Evolutionary conservation across 257 asterid species (phyloP), one percentile per base, ranked within the genome.

Genomic region (Linaria vulgaris): DNA sequence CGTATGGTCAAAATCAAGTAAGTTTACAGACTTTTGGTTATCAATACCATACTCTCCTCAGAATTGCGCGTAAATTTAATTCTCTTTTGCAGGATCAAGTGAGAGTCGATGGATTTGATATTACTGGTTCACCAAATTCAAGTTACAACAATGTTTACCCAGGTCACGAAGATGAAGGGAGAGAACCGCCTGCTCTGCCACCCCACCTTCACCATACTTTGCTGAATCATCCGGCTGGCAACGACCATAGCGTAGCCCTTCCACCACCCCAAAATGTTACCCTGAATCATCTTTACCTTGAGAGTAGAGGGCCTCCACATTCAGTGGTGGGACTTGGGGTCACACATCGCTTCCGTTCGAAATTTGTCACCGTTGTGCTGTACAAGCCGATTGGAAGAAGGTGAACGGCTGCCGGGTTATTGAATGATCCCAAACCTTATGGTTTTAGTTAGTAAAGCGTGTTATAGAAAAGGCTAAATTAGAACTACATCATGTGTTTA

Each of bases 301-400:
- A 91, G 83, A 85, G 79, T 77, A 72, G 83, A 65, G 96, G 76
- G 55, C 57, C 82, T 19, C 87, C 88, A 3, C 79, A 88, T 22
- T 76, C 96, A 0, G 86, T 91, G 0, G 96, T 91, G 49, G 96
- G 87, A 0, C 83, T 91, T 0, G 98, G 98, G 41, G 80, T 84
- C 52, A 86, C 96, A 0, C 95, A 89, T 69, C 88, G 98, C 17
- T 91, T 88, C 53, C 96, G 97, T 37, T 86, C 96, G 2, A 91
- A 88, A 51, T 88, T 59, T n/a, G 97, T 91, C 10, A 88, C 96
- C 0, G 91, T 91, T 19, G 89, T 91, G 83, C 96, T 91, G 46
- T 91, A 88, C 67, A 91, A 91, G 76, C 98, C 97, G 3, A 92
- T 85, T 62, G 87, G 79, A 20, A 86, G 95, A 72, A 83, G 90